Evolutionary conservation across 192 early-diverging fungal genomes (phyloP), one percentile per base, ranked within the genome.

Genomic region (Chytriomyces sp.): DNA sequence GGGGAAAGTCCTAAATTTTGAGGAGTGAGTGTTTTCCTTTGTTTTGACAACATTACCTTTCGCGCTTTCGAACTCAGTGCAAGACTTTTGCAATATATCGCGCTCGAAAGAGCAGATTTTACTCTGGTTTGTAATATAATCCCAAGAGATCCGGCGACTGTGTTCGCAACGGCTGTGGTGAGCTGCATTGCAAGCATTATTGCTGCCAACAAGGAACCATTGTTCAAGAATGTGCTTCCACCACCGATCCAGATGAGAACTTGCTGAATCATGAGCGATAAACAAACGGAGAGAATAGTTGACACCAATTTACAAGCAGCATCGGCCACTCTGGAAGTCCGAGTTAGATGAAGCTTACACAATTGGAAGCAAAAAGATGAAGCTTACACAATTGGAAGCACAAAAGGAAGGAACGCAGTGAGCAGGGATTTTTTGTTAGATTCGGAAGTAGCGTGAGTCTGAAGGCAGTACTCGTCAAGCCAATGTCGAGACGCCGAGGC

Each of bases 101-200:
- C 75, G 39, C 37, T 60, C 14, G 59, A 54, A 6, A 80, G 88
- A 10, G 65, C 65, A 17, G 39, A 44, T 37, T 62, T 39, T 28
- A 71, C 32, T 8, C 57, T 22, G 8, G 33, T 22, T 59, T 60
- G 32, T 34, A 59, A 17, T n/a, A 49, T 25, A 14, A 60, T 19
- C 17, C 22, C 25, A 32, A 49, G n/a, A 26, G 70, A 59, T 14
- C 8, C 14, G 14, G 39, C 5, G 31, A 60, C 37, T 6, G n/a
- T 31, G 26, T 17, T 12, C 6, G 25, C 10, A 25, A 71, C 33
- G 28, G 70, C 6, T 17, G 28, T 19, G 36, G 30, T 82, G 74
- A 69, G 88, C 81, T 75, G 84, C 85, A 78, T 32, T 22, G 33
- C 33, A 39, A 72, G 39, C 36, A 72, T 8, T 5, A 72, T 7